phyloP scores from a whole-genome alignment of 2,329 filamentous ascomycete genomes.

The Penicillium sp. region DNA sequence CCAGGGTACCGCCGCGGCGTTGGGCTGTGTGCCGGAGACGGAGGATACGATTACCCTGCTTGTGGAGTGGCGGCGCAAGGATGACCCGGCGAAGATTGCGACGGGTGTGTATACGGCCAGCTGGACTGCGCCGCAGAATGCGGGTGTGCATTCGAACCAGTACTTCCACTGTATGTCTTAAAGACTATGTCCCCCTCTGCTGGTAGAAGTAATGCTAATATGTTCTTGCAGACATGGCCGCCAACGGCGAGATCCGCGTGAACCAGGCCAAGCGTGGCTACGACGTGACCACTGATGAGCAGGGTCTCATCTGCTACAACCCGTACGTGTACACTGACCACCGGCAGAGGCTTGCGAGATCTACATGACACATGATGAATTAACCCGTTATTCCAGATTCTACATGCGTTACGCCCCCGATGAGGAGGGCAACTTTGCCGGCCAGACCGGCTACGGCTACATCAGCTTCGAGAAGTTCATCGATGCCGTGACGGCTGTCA shows the following conservation, averaged over 20 bases:
- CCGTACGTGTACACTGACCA: constrained; percentile 54
- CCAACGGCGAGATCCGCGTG: constrained; percentile 80
- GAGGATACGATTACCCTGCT: constrained; percentile 93
- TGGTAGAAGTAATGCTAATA: too few relatives aligned
- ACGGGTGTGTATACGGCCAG: constrained; percentile 91
- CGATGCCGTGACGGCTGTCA: constrained; percentile 78
- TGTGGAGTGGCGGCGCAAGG: constrained; percentile 80
- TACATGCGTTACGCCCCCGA: constrained; percentile 95
- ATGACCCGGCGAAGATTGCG: constrained; percentile 68
- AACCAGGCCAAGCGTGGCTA: constrained; percentile 95
- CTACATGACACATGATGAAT: background rate
- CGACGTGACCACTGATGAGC: constrained; percentile 83
- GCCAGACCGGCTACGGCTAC: constrained; percentile 90
- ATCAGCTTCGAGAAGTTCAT: constrained; percentile 96
- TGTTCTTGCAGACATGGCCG: constrained; percentile 64
- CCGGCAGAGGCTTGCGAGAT: background rate
- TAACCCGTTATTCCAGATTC: constrained; percentile 53
- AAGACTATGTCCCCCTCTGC: too few relatives aligned
- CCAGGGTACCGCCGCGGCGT: constrained; percentile 72
- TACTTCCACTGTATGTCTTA: constrained; percentile 74
- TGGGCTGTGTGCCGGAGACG: constrained; percentile 78
- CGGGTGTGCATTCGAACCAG: constrained; percentile 94
- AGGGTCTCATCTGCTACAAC: constrained; percentile 79
- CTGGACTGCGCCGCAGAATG: constrained; percentile 90
- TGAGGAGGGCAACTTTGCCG: constrained; percentile 91